Evolutionary conservation across 2,329 filamentous ascomycete genomes (phyloP).

Genomic region (Fonsecaea monophora): DNA sequence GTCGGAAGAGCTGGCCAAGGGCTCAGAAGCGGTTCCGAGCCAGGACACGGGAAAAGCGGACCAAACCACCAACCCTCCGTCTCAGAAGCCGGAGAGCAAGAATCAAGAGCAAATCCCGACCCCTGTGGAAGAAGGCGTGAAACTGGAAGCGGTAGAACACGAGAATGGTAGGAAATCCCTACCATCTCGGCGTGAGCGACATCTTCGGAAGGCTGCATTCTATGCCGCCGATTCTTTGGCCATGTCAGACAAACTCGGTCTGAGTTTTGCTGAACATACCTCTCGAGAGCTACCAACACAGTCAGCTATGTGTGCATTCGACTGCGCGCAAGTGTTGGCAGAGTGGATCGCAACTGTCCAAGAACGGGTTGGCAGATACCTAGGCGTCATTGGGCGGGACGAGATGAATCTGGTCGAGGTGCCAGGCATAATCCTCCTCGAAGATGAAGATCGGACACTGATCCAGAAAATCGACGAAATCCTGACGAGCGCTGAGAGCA

Average conservation of each 20-base stretch:
- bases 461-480: slow-evolving; percentile 83
- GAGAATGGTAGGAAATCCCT: slow-evolving; percentile 40
- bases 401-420: slow-evolving; percentile 79
- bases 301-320: slow-evolving; percentile 88
- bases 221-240: slow-evolving; percentile 91
- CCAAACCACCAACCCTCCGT: slow-evolving; percentile 35
- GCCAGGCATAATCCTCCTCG: slow-evolving; percentile 85
- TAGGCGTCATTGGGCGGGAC: slow-evolving; percentile 85
- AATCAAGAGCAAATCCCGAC: slow-evolving; percentile 35
- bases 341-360: slow-evolving; percentile 95
- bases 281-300: slow-evolving; percentile 87
- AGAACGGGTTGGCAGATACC: slow-evolving; percentile 86
- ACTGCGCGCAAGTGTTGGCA: slow-evolving; percentile 90
- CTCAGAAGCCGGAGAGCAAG: slow-evolving; percentile 56
- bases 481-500: slow-evolving; percentile 75
- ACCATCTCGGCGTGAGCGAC: slow-evolving; percentile 78
- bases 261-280: slow-evolving; percentile 82
- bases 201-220: slow-evolving; percentile 91
- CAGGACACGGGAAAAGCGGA: slow-evolving; percentile 55
- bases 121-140: slow-evolving; percentile 46
- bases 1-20: slow-evolving; percentile 82
- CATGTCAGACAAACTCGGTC: slow-evolving; percentile 84
- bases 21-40: slow-evolving; percentile 76
- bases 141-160: slow-evolving; percentile 26
- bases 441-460: slow-evolving; percentile 88